Evolutionary conservation across 306 rosid species (phyloP), one percentile per base, ranked within the genome.

Genomic region (Geum urbanum): DNA sequence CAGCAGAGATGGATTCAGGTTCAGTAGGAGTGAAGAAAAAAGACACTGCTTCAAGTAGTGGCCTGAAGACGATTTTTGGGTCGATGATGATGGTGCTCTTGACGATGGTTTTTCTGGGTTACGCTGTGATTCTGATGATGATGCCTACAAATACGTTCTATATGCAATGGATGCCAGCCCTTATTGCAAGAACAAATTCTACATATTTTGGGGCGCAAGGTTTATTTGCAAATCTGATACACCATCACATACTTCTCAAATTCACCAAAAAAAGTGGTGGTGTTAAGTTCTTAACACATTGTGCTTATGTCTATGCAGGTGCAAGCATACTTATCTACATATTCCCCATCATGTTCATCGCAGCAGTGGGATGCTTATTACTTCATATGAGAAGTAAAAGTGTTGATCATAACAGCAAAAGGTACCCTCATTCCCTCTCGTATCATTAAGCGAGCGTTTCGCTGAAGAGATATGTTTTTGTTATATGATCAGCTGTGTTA

Each of bases 151-250:
- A 80, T 64, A 80, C 71, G 4, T 84, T 71, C 70, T 78, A 68
- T 67, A 50, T 74, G 7, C 67, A 72, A 13, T 85, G 87, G 86
- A 14, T 74, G 22, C 86, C 83, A 68, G 16, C 52, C 7, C 78
- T 85, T 72, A 64, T 41, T 72, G 70, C 81, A 52, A 85, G 83
- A 73, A 65, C 84, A 20, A 80, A 80, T 62, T 73, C 87, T 59
- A 77, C 81, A 4, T 85, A 74, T 62, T 85, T 84, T 8, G 83
- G 87, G 4, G 41, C 37, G 50, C 82, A 83, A 85, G 92, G 89
- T 80, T 37, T 9, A 7, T 9, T 47, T 74, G 15, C 22, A 59
- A 1, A 59, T 59, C 22, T 5, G 19, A 35, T 6, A 59, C 15
- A 27, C 41, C 37, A 22, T 22, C 39, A 56, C 37, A 32, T 32